Conservation (phyloP, 1,284 basidiomycete genomes). For the Trametes hirsuta region DNA sequence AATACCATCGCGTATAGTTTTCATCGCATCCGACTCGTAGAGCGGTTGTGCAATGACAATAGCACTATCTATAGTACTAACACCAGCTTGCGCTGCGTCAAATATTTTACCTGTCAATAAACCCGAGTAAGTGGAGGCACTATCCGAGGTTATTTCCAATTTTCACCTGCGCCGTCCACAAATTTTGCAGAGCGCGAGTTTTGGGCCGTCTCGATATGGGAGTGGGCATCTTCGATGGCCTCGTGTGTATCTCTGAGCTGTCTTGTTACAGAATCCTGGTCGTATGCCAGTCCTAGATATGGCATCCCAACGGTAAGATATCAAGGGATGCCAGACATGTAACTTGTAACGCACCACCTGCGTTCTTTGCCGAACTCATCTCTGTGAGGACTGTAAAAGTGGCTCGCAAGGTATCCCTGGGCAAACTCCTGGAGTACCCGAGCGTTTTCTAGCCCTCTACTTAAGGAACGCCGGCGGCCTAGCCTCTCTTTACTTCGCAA, state of each 20-base stretch:
- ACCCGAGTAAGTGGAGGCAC: neutral
- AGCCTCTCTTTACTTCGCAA: too few species aligned
- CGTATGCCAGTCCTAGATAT: neutral
- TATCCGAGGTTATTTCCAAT: neutral
- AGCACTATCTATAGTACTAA: neutral
- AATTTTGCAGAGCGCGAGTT: neutral
- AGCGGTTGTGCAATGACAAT: neutral
- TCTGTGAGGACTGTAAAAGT: too few species aligned
- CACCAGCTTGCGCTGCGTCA: neutral
- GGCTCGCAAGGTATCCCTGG: too few species aligned
- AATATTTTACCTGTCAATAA: neutral
- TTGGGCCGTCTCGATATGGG: neutral
- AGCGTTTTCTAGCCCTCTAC: too few species aligned
- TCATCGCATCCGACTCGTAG: neutral
- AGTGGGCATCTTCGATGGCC: neutral
- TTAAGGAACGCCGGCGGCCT: too few species aligned
- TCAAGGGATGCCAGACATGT: neutral
- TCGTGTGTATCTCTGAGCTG: neutral
- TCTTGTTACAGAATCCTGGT: neutral
- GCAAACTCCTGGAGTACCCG: too few species aligned
- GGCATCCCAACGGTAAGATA: neutral
- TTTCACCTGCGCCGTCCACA: neutral
- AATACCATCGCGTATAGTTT: conserved; percentile 8
- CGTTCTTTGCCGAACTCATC: too few species aligned
- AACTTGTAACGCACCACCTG: too few species aligned